phyloP scores from a whole-genome alignment of 495 filamentous ascomycete genomes.

The Massariosphaeria phaeospora region DNA sequence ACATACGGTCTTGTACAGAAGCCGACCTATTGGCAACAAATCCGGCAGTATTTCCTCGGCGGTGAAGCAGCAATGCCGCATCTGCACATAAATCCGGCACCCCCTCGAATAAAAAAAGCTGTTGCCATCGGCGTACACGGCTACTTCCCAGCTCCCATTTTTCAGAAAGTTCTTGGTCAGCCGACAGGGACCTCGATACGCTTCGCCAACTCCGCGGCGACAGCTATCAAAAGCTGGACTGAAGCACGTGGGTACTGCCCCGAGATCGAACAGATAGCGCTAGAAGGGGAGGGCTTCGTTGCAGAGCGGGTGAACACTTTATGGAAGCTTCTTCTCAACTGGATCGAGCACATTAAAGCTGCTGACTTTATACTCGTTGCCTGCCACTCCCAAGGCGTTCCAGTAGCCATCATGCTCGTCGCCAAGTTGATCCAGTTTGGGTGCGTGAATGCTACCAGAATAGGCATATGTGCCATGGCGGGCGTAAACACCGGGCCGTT shows the following conservation, averaged over 20 bases:
- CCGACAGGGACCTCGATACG: conserved; percentile 91
- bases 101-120: conserved; percentile 70
- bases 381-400: conserved; percentile 93
- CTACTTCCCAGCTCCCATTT: conserved; percentile 78
- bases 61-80: conserved; percentile 51
- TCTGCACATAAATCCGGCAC: conserved; percentile 63
- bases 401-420: conserved; percentile 88
- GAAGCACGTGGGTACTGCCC: conserved; percentile 49
- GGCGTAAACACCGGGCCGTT: conserved; percentile 93
- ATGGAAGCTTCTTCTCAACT: conserved; percentile 91
- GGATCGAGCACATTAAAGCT: conserved; percentile 81
- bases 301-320: conserved; percentile 81
- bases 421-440: conserved; percentile 79
- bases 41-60: conserved; percentile 34
- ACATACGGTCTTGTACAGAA: conserved; percentile 35
- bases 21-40: conserved; percentile 36
- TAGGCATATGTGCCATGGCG: conserved; percentile 89
- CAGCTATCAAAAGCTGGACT: conserved; percentile 76
- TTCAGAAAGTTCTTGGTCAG: conserved; percentile 84
- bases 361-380: conserved; percentile 87
- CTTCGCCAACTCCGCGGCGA: conserved; percentile 83
- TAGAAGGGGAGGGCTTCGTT: conserved; percentile 98
- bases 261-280: conserved; percentile 81
- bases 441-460: conserved; percentile 62
- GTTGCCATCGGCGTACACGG: conserved; percentile 93